A percentile compares a stretch with the other conserved stretches of the same genome.
phyloP scores from a whole-genome alignment of 495 filamentous ascomycete species.

The Pseudotulostoma volvatum region DNA sequence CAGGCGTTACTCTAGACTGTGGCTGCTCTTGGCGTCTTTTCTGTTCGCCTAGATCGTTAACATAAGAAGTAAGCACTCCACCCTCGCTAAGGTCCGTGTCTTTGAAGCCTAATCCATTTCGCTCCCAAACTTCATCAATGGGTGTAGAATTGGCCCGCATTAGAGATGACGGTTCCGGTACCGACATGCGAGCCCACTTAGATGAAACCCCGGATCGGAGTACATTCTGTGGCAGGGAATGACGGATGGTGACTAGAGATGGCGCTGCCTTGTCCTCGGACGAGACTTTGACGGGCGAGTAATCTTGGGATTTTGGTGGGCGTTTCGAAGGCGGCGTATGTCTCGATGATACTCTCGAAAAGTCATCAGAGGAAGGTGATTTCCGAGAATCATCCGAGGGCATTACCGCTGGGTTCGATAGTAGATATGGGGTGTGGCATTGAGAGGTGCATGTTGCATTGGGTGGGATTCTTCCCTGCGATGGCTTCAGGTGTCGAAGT shows the following conservation, averaged over 20 bases:
- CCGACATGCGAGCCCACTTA: constrained; percentile 10
- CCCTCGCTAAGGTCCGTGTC: too few relatives aligned
- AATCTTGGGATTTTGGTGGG: neutral
- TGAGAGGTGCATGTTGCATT: neutral
- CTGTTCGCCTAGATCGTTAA: neutral
- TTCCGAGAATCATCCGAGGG: too few relatives aligned
- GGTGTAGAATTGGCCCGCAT: neutral
- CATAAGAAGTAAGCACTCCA: too few relatives aligned
- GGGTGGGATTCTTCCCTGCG: neutral
- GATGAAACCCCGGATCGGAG: constrained; percentile 10
- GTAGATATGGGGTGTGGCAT: too few relatives aligned
- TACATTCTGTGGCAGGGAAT: too few relatives aligned
- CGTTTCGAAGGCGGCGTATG: neutral
- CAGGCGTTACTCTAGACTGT: constrained; percentile 24
- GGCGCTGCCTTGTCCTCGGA: neutral
- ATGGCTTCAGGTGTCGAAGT: constrained; percentile 4
- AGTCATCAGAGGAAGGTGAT: too few relatives aligned
- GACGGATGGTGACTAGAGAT: neutral
- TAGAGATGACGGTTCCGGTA: constrained; percentile 2
- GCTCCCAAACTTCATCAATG: neutral
- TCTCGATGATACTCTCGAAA: too few relatives aligned
- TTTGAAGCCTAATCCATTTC: too few relatives aligned
- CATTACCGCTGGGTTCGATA: too few relatives aligned
- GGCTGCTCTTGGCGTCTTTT: constrained; percentile 2
- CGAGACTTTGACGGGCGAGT: neutral